A percentile compares a stretch with the other conserved stretches of the same genome.
Conservation (phyloP, 208 protist species). For the Wallacemonas sp. region DNA sequence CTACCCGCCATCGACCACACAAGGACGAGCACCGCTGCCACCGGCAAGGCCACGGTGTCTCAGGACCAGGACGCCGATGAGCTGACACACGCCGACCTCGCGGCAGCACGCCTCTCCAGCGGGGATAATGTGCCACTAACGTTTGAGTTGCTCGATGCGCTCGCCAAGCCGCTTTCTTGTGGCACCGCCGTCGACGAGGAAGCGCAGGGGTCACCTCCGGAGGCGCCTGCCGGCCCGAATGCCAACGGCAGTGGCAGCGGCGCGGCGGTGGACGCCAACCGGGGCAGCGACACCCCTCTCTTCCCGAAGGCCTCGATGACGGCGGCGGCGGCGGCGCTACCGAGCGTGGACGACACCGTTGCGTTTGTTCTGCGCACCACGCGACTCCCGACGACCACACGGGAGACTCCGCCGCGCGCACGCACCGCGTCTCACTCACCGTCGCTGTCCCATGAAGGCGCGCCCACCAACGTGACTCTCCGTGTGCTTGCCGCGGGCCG, state of each 20-base stretch:
- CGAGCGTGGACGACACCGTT: not conserved
- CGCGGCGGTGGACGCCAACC: too few species aligned
- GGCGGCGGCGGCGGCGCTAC: constrained; percentile 12
- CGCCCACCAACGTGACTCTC: not conserved
- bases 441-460: not conserved
- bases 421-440: too few species aligned
- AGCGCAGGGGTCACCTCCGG: too few species aligned
- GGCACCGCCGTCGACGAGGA: too few species aligned
- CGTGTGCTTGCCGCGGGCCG: not conserved
- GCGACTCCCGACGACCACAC: not conserved
- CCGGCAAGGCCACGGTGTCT: not conserved
- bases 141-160: constrained; percentile 13
- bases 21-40: not conserved
- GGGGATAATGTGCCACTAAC: constrained; percentile 3
- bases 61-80: too few species aligned
- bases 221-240: too few species aligned
- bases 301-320: not conserved
- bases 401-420: not conserved
- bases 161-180: not conserved
- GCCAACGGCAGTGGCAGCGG: too few species aligned
- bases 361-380: constrained; percentile 2
- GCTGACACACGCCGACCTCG: too few species aligned
- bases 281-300: too few species aligned
- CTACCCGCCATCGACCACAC: too few species aligned
- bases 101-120: not conserved